phyloP scores from a whole-genome alignment of 306 rosid species.

The Notholithocarpus densiflorus region DNA sequence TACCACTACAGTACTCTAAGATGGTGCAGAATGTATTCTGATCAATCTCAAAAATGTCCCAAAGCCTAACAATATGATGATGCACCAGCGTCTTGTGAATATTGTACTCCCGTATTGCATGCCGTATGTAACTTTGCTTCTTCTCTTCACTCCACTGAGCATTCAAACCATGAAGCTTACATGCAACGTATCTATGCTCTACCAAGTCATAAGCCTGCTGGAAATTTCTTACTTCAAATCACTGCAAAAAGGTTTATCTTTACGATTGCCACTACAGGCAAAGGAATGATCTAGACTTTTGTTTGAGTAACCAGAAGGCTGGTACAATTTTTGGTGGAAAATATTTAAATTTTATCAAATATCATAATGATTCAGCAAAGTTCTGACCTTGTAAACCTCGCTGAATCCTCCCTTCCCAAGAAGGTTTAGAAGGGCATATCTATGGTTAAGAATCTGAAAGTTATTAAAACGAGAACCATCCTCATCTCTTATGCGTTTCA shows the following conservation, averaged over 20 bases:
- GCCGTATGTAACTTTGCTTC: constrained; percentile 98
- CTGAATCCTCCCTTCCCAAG: constrained; percentile 99
- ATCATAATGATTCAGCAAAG: constrained; percentile 13
- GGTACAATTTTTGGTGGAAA: neutral
- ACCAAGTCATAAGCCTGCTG: constrained; percentile 99
- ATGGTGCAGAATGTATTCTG: constrained; percentile 96
- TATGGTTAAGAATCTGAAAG: constrained; percentile 88
- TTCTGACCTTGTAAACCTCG: constrained; percentile 98
- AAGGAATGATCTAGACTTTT: constrained; percentile 38
- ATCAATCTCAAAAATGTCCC: constrained; percentile 99
- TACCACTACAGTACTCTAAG: constrained; percentile 96
- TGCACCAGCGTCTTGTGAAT: constrained; percentile 97
- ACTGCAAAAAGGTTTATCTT: constrained; percentile 86
- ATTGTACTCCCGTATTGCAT: constrained; percentile 96
- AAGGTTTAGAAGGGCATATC: constrained; percentile 93
- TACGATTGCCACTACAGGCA: constrained; percentile 85
- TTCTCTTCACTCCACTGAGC: constrained; percentile 99
- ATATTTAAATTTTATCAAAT: constrained; percentile 3
- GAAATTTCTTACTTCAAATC: constrained; percentile 98
- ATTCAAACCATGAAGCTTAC: constrained; percentile 99
- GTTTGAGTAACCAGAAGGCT: constrained; percentile 23
- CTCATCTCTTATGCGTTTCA: constrained; percentile 99
- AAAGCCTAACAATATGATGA: constrained; percentile 91
- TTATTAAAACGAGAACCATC: constrained; percentile 99
- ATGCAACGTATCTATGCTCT: constrained; percentile 97